Conservation (phyloP, 2,329 filamentous ascomycete genomes). For the Pyrenochaeta sp. region DNA sequence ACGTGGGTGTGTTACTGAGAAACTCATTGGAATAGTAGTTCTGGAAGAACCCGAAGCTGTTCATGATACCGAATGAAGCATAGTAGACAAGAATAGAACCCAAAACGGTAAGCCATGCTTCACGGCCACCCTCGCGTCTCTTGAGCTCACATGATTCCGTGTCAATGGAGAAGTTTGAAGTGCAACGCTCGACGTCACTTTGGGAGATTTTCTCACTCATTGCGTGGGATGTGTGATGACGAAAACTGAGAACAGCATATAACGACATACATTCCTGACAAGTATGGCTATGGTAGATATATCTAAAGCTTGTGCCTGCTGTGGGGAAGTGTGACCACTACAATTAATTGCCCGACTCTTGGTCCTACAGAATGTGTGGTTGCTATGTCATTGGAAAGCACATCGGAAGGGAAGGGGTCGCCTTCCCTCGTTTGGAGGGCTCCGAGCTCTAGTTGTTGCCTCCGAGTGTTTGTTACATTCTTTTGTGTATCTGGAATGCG, state of each 20-base stretch:
- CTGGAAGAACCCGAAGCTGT: conserved; percentile 55
- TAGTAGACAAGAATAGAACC: conserved; percentile 50
- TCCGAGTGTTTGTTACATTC: neutral
- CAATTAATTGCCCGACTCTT: neutral
- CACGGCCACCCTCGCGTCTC: conserved; percentile 20
- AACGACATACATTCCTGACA: conserved; percentile 8
- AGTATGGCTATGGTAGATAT: conserved; percentile 11
- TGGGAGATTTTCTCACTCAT: conserved; percentile 24
- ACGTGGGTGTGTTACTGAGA: conserved; percentile 37
- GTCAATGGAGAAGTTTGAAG: conserved; percentile 18
- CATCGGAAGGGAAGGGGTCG: conserved; percentile 6
- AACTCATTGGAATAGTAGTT: conserved; percentile 52
- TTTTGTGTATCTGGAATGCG: conserved; percentile 3
- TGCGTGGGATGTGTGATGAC: conserved; percentile 5
- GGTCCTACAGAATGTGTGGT: conserved; percentile 5
- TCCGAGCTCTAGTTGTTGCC: conserved; percentile 1
- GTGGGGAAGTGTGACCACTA: neutral
- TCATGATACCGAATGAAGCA: conserved; percentile 51
- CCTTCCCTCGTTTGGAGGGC: conserved; percentile 1
- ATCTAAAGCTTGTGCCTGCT: neutral
- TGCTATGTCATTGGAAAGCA: conserved; percentile 3
- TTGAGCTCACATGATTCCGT: conserved; percentile 35
- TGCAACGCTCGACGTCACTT: conserved; percentile 10
- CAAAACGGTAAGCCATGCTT: conserved; percentile 44
- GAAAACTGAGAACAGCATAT: neutral